Percentiles rank a stretch among this genome's conserved stretches.
phyloP scores from a whole-genome alignment of 177 flowering plant genomes.

The Vitis hybrid region DNA sequence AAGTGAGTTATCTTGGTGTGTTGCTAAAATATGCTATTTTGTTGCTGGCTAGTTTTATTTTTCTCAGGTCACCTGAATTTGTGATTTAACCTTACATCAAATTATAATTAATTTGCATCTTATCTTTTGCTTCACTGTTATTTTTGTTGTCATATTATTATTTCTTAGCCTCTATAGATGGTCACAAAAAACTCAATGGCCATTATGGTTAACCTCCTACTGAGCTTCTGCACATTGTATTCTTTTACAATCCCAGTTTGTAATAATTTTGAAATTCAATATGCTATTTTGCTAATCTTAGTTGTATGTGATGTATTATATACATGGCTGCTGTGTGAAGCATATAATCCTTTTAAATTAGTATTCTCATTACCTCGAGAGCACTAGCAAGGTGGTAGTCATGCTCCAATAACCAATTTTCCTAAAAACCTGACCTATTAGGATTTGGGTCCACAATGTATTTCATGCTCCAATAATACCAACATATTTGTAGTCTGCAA shows the following conservation, averaged over 20 bases:
- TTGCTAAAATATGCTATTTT: neutral
- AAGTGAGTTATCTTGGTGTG: slow-evolving; percentile 45
- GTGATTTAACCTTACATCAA: neutral
- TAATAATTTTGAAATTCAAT: neutral
- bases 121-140: neutral
- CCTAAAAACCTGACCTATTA: too few species aligned
- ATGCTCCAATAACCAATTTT: too few species aligned
- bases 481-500: too few species aligned
- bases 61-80: neutral
- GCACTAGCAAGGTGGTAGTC: too few species aligned
- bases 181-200: neutral
- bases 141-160: neutral
- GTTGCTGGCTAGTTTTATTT: neutral
- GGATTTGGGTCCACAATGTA: too few species aligned
- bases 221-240: neutral
- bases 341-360: too few species aligned
- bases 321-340: too few species aligned
- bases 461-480: too few species aligned
- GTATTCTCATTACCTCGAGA: too few species aligned
- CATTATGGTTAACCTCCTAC: neutral
- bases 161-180: neutral
- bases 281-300: too few species aligned
- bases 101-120: neutral
- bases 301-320: too few species aligned
- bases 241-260: neutral